A percentile compares a stretch with the other conserved stretches of the same genome.
Evolutionary conservation across 495 filamentous ascomycete species (phyloP).

Genomic region (Usnea hakonensis): DNA sequence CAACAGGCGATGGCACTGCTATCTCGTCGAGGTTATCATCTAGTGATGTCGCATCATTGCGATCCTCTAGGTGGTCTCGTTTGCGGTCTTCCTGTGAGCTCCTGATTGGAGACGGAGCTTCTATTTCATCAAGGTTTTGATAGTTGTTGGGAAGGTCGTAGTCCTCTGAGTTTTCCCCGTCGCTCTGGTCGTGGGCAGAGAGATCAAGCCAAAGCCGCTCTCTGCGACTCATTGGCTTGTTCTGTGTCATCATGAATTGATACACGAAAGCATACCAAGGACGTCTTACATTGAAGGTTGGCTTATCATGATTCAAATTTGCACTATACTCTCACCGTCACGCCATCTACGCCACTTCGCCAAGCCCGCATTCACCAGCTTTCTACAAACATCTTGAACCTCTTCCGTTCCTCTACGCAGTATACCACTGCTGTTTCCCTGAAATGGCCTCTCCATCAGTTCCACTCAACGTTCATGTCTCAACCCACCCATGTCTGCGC

Average conservation of each 20-base stretch:
- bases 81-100: conserved; percentile 34
- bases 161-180: background rate
- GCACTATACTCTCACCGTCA: no score
- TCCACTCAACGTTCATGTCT: conserved; percentile 73
- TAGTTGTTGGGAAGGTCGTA: conserved; percentile 24
- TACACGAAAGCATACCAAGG: no score
- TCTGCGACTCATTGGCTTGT: no score
- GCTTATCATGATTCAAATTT: no score
- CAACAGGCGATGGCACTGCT: conserved; percentile 15
- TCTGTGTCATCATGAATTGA: no score
- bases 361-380: background rate
- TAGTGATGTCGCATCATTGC: background rate
- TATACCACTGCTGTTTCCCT: background rate
- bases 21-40: conserved; percentile 26
- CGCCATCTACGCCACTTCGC: conserved; percentile 12
- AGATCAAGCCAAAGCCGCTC: conserved; percentile 16
- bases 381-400: no score
- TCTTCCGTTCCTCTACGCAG: background rate
- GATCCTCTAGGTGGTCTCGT: conserved; percentile 3
- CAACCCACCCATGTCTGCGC: conserved; percentile 73
- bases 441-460: conserved; percentile 26
- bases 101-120: conserved; percentile 37
- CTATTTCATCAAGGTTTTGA: conserved; percentile 42
- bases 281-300: no score
- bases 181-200: conserved; percentile 9